phyloP scores from a whole-genome alignment of 306 rosid genomes.

The Prunus persica region DNA sequence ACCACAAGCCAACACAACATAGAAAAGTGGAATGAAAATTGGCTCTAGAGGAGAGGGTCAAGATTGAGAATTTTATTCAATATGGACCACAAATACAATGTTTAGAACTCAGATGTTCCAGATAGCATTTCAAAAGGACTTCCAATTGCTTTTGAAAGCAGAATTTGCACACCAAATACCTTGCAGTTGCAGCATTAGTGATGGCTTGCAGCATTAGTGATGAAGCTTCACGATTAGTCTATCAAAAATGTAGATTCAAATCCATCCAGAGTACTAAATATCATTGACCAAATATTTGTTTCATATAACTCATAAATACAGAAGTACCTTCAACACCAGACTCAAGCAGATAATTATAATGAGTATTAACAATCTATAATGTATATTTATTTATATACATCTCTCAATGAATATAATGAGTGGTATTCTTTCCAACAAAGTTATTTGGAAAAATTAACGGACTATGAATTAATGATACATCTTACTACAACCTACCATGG shows the following conservation, averaged over 20 bases:
- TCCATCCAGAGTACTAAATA: background rate
- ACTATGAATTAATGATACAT: constrained; percentile 6
- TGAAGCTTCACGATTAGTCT: background rate
- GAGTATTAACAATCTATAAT: background rate
- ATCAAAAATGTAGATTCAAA: background rate
- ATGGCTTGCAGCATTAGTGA: background rate
- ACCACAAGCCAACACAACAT: background rate
- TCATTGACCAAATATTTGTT: background rate
- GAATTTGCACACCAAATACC: background rate
- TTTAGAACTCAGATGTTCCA: background rate
- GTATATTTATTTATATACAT: background rate
- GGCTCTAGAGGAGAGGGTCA: background rate
- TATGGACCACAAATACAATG: background rate
- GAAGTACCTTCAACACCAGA: background rate
- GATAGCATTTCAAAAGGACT: background rate
- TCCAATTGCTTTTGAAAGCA: background rate
- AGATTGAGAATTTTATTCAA: background rate
- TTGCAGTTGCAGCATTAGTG: background rate
- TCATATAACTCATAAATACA: background rate
- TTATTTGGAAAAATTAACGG: constrained; percentile 3
- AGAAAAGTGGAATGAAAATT: background rate
- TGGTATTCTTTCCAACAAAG: background rate
- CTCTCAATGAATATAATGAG: background rate
- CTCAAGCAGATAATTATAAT: background rate
- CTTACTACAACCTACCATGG: background rate